These are phyloP conservation scores for Aegilops umbellulata DNA, from an alignment of 176 grass and related monocot genomes.

Conservation along the genomic window DNA sequence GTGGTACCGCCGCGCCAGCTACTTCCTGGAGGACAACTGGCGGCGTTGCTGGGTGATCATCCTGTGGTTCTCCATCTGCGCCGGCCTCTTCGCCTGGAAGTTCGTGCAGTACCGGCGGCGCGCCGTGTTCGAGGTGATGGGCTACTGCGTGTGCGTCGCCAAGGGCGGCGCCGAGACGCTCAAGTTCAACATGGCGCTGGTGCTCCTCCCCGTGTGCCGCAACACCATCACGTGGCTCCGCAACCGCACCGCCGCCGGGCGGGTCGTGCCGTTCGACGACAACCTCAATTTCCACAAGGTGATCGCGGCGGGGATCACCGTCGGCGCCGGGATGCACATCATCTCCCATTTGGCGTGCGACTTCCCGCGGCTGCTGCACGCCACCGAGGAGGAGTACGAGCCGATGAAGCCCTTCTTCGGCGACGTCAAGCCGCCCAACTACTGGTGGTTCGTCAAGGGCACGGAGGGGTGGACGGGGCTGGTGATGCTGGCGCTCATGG, in stretches of 20 bases:
- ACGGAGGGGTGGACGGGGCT: constrained; percentile 95
- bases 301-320: constrained; percentile 62
- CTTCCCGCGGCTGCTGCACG: constrained; percentile 85
- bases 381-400: constrained; percentile 48
- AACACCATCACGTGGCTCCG: constrained; percentile 98
- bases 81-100: constrained; percentile 70
- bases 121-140: constrained; percentile 80
- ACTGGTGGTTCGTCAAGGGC: constrained; percentile 97
- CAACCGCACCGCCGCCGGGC: constrained; percentile 41
- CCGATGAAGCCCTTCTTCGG: constrained; percentile 74
- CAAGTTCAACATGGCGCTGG: constrained; percentile 99
- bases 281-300: constrained; percentile 99
- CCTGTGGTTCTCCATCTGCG: constrained; percentile 71
- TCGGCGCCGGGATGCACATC: constrained; percentile 64
- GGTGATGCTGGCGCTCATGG: constrained; percentile 76
- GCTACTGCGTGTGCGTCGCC: constrained; percentile 95
- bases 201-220: constrained; percentile 93
- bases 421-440: constrained; percentile 39
- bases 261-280: constrained; percentile 81
- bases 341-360: constrained; percentile 86
- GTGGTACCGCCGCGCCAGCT: constrained; percentile 43
- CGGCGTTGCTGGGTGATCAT: constrained; percentile 77
- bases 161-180: constrained; percentile 97
- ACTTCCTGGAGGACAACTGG: constrained; percentile 98
- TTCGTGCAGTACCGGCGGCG: constrained; percentile 72